phyloP scores from a whole-genome alignment of 2,329 filamentous ascomycete species.

The Fusarium odoratissimum region DNA sequence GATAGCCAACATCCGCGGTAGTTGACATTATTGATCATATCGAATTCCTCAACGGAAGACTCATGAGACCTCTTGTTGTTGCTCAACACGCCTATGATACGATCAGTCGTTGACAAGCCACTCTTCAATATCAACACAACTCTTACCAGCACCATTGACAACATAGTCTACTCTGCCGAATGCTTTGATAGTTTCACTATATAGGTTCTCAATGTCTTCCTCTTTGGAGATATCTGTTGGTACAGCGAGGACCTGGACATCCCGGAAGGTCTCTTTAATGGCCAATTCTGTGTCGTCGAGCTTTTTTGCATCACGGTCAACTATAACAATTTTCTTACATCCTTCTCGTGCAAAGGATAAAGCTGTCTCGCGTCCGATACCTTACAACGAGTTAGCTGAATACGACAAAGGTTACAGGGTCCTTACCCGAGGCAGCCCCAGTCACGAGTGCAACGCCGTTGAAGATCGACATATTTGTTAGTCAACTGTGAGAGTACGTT shows the following conservation, averaged over 20 bases:
- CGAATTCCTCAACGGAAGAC: conserved; percentile 52
- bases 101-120: neutral
- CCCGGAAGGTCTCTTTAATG: neutral
- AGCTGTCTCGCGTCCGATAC: conserved; percentile 8
- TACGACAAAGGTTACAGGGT: no score
- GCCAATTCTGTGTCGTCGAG: neutral
- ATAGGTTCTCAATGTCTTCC: neutral
- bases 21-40: conserved; percentile 65
- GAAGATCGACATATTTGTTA: conserved; percentile 4
- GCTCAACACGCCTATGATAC: conserved; percentile 1
- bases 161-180: conserved; percentile 18
- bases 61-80: conserved; percentile 21
- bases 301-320: neutral
- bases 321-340: neutral
- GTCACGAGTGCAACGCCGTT: conserved; percentile 21
- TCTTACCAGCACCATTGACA: conserved; percentile 18
- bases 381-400: neutral
- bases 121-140: no score
- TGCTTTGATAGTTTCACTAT: neutral
- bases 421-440: conserved; percentile 18
- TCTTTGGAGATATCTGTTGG: conserved; percentile 23
- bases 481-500: fast-evolving
- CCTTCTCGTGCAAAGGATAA: conserved; percentile 9
- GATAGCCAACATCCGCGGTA: conserved; percentile 63
- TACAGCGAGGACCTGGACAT: neutral